phyloP scores from a whole-genome alignment of 805 yeast genomes.

The Monosporozyma solicola region DNA sequence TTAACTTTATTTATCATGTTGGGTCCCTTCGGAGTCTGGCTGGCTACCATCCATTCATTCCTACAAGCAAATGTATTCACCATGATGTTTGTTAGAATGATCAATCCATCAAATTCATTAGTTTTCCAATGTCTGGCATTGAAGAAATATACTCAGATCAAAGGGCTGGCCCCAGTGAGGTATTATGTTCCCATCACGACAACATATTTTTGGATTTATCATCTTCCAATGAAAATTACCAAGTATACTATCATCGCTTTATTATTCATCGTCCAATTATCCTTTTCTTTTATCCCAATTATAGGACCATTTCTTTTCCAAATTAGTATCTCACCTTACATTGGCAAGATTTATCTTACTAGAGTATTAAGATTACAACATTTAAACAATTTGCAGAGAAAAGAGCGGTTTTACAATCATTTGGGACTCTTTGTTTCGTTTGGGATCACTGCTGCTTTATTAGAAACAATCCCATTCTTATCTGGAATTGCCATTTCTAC shows the following conservation, averaged over 20 bases:
- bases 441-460: slow-evolving; percentile 23
- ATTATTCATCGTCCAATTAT: slow-evolving; percentile 7
- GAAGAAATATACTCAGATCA: slow-evolving; percentile 8
- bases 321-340: slow-evolving; percentile 20
- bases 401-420: slow-evolving; percentile 16
- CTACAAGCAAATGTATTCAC: slow-evolving; percentile 26
- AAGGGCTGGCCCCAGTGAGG: slow-evolving; percentile 14
- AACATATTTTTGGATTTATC: slow-evolving; percentile 22
- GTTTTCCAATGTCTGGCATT: slow-evolving; percentile 9
- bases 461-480: slow-evolving; percentile 24
- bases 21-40: slow-evolving; percentile 24
- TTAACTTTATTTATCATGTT: slow-evolving; percentile 19
- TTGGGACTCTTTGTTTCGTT: slow-evolving; percentile 25
- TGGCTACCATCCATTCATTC: slow-evolving; percentile 24
- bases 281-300: slow-evolving; percentile 23
- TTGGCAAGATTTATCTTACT: slow-evolving; percentile 23
- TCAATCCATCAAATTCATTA: slow-evolving; percentile 17
- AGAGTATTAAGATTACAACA: slow-evolving; percentile 17
- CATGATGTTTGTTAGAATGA: slow-evolving; percentile 26
- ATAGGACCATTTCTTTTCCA: slow-evolving; percentile 25
- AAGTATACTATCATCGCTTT: slow-evolving; percentile 13
- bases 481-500: slow-evolving; percentile 20
- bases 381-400: slow-evolving; percentile 13
- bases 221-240: slow-evolving; percentile 20
- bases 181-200: slow-evolving; percentile 23